A percentile compares a stretch with the other conserved stretches of the same genome.
These are phyloP conservation scores for Penicillium ucsense DNA, from an alignment of 495 filamentous ascomycete species.

Conservation along the genomic window DNA sequence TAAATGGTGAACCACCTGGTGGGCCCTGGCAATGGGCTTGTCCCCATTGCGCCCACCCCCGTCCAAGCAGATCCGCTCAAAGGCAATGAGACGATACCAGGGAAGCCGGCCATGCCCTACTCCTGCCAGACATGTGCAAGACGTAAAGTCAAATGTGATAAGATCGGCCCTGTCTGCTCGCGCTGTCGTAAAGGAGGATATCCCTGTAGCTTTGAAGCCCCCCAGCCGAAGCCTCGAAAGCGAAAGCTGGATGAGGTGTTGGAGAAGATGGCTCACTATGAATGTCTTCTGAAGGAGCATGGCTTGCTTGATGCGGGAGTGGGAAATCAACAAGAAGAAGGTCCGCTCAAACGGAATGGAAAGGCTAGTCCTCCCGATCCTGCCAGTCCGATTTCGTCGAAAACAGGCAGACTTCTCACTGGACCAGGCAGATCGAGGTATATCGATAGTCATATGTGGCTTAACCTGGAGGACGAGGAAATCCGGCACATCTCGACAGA, in stretches of 20 bases:
- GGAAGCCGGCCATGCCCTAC: constrained; percentile 1
- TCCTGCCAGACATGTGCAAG: constrained; percentile 33
- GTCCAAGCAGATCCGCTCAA: not conserved
- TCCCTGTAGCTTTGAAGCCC: constrained; percentile 7
- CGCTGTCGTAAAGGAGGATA: constrained; percentile 20
- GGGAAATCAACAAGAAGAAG: not conserved
- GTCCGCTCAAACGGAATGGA: not conserved
- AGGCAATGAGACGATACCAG: not conserved
- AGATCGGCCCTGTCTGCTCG: constrained; percentile 27
- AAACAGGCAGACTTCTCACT: constrained; percentile 4
- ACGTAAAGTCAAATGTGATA: constrained; percentile 39
- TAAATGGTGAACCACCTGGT: too few species aligned
- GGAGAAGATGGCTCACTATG: constrained; percentile 10
- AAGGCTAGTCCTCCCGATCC: not conserved
- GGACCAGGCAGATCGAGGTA: constrained; percentile 11
- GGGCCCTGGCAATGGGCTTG: not conserved
- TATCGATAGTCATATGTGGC: constrained; percentile 11
- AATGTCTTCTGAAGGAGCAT: constrained; percentile 11
- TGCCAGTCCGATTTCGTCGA: not conserved
- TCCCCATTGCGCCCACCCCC: constrained; percentile 10
- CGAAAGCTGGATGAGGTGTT: constrained; percentile 2
- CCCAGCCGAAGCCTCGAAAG: constrained; percentile 6
- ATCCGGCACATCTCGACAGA: constrained; percentile 4
- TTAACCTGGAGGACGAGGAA: constrained; percentile 9
- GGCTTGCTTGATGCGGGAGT: constrained; percentile 8